These are phyloP conservation scores for Suhomyces sp. DNA, from an alignment of 805 yeast species.

Conservation along the genomic window DNA sequence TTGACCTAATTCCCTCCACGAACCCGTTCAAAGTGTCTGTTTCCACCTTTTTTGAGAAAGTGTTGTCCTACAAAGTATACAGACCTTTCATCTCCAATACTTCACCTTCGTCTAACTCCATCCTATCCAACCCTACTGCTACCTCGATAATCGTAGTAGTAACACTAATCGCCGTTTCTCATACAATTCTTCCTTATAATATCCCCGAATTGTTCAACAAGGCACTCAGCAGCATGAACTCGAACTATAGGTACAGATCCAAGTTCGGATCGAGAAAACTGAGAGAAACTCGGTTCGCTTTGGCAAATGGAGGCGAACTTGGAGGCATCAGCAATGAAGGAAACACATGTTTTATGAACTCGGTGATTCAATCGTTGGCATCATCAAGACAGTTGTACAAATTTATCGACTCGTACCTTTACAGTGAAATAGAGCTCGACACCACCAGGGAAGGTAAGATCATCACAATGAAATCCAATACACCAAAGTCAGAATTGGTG, in stretches of 20 bases:
- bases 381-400: slow-evolving; percentile 60
- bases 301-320: slow-evolving; percentile 64
- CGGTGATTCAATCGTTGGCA: slow-evolving; percentile 81
- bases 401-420: slow-evolving; percentile 49
- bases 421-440: slow-evolving; percentile 28
- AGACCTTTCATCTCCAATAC: no score
- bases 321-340: slow-evolving; percentile 92
- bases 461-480: slow-evolving; percentile 17
- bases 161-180: background rate
- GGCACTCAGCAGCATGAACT: slow-evolving; percentile 9
- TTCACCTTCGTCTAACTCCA: background rate
- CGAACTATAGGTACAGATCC: slow-evolving; percentile 8
- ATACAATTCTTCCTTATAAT: slow-evolving; percentile 3
- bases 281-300: slow-evolving; percentile 39
- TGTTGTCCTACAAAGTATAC: background rate
- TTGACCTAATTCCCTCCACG: background rate
- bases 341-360: slow-evolving; percentile 92
- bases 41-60: background rate
- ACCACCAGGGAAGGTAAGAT: slow-evolving; percentile 12
- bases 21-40: background rate
- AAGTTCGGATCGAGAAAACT: slow-evolving; percentile 12
- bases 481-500: slow-evolving; percentile 26
- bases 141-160: slow-evolving; percentile 6
- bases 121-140: slow-evolving; percentile 1
- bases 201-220: slow-evolving; percentile 6